These are phyloP conservation scores for Alectoria sarmentosa DNA, from an alignment of 495 filamentous ascomycete species.

Conservation along the genomic window DNA sequence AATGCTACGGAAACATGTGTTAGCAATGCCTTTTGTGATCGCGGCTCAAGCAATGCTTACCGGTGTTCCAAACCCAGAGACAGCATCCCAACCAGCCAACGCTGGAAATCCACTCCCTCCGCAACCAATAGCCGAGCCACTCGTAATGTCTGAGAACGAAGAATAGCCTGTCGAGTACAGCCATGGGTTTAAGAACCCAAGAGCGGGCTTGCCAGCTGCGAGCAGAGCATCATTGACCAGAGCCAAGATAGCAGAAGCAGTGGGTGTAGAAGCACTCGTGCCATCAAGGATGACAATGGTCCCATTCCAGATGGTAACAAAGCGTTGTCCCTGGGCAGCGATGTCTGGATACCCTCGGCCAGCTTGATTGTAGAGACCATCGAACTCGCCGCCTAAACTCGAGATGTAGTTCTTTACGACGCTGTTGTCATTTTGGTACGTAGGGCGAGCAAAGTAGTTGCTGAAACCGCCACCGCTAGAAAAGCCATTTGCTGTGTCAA, in stretches of 20 bases:
- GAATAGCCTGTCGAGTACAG: conserved; percentile 49
- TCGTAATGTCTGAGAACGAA: conserved; percentile 57
- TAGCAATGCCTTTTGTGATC: not conserved
- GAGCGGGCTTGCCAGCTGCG: conserved; percentile 42
- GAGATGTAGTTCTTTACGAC: conserved; percentile 53
- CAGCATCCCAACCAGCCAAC: conserved; percentile 54
- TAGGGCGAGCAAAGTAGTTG: conserved; percentile 53
- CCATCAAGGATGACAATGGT: conserved; percentile 46
- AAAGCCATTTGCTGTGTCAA: conserved; percentile 32
- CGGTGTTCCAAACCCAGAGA: conserved; percentile 53
- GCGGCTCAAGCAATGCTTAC: conserved; percentile 19
- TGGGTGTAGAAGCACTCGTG: conserved; percentile 59
- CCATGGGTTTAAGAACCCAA: conserved; percentile 75
- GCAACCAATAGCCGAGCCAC: conserved; percentile 56
- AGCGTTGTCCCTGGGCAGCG: conserved; percentile 52
- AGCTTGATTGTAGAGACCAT: conserved; percentile 49
- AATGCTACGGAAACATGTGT: conserved; percentile 11
- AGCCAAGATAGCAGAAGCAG: conserved; percentile 54
- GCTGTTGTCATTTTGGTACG: conserved; percentile 45
- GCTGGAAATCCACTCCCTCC: conserved; percentile 45
- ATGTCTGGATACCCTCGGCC: conserved; percentile 73
- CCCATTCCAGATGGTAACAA: conserved; percentile 49
- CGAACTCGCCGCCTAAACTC: conserved; percentile 39
- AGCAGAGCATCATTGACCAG: conserved; percentile 63
- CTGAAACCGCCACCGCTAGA: conserved; percentile 64